Evolutionary conservation across 2,329 filamentous ascomycete genomes (phyloP).

Genomic region (Penicillium sp.): DNA sequence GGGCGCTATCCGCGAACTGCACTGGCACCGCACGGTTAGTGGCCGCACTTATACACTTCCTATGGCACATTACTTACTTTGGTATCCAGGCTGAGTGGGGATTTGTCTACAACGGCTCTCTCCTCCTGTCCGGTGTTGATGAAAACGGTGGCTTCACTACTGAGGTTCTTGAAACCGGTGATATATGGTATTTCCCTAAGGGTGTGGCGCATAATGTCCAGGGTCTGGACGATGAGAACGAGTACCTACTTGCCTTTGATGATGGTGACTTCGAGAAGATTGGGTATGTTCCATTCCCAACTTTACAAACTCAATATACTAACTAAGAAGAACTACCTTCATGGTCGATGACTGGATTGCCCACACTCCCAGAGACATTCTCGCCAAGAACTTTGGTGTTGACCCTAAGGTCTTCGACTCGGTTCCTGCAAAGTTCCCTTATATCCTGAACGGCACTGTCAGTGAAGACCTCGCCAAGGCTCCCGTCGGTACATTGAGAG

Average conservation of each 20-base stretch:
- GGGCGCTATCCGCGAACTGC: constrained; percentile 64
- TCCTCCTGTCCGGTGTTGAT: constrained; percentile 62
- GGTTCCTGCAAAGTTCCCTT: constrained; percentile 59
- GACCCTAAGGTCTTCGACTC: constrained; percentile 59
- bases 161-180: constrained; percentile 60
- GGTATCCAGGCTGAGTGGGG: constrained; percentile 62
- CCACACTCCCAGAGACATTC: constrained; percentile 62
- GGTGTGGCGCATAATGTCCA: constrained; percentile 64
- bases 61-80: background rate
- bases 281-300: constrained; percentile 45
- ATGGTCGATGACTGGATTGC: constrained; percentile 69
- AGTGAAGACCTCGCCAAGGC: constrained; percentile 47
- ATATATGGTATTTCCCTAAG: constrained; percentile 70
- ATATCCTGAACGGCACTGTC: constrained; percentile 60
- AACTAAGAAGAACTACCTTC: constrained; percentile 60
- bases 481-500: constrained; percentile 51
- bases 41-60: background rate
- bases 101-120: constrained; percentile 59
- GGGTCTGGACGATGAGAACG: constrained; percentile 62
- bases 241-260: constrained; percentile 66
- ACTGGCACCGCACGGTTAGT: constrained; percentile 66
- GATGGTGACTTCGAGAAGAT: constrained; percentile 65
- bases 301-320: background rate
- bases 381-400: constrained; percentile 70
- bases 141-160: constrained; percentile 56